Evolutionary conservation across 108 stramenopile genomes (phyloP), one percentile per base, ranked within the genome.

Genomic region (Schizochytrium sp.): DNA sequence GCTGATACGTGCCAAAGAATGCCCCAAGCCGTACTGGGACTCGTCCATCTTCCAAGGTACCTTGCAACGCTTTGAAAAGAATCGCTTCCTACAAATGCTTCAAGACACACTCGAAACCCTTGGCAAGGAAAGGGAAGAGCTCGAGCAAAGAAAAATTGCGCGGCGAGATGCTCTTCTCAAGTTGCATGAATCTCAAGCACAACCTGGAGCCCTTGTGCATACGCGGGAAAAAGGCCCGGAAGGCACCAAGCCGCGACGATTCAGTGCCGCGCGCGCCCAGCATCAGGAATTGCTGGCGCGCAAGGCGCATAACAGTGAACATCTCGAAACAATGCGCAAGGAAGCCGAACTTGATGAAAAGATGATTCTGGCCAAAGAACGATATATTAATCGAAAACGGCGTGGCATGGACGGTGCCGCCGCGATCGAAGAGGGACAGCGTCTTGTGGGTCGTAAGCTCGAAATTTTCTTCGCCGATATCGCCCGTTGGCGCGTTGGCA

Each of bases 331-430:
- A 8, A 69, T 69, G 63, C 25, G 41, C 34, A 69, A 69, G 41
- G 63, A 69, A 41, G 63, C 63, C 25, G 63, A 69, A 23, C 63
- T 83, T 6, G 76, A 83, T 12, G 76, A 83, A 28, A 83, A 83
- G 76, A 83, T 83, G 76, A 47, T 47, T 12, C n/a, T 53, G 76
- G 76, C 76, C 44, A 83, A 83, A 23, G 76, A 83, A 23, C 76
- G 76, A 43, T 83, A 83, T 23, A 47, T 83, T 2, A 47, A 83
- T 12, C 76, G 76, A 12, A 83, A 83, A 1, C 45, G 76, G 0
- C 45, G 76, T 6, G 76, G 76, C 48, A 53, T 83, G 76, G 76
- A 83, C 28, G 76, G 51, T 18, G 48, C 45, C 51, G 12, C 45
- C 10, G 76, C 76, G 6, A 53, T 83, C 5, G 76, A 83, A 4